A percentile compares a stretch with the other conserved stretches of the same genome.
Evolutionary conservation across 176 grass and related monocot genomes (phyloP).

Genomic region (Tuctoria greenei): DNA sequence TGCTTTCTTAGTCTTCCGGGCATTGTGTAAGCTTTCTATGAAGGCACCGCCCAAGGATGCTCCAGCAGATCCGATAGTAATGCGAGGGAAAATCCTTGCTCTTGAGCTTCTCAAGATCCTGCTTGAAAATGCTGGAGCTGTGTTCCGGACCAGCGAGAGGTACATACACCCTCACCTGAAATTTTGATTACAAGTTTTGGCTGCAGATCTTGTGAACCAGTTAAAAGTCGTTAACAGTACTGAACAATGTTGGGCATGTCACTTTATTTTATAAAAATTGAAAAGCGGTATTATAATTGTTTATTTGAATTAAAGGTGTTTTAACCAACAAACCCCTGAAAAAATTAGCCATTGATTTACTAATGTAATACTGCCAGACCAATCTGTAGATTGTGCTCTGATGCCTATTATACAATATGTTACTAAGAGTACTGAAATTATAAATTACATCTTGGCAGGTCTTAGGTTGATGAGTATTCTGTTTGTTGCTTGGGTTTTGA

Average conservation of each 20-base stretch:
- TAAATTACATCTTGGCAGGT: background rate
- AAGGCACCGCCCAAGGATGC: constrained; percentile 94
- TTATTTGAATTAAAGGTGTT: background rate
- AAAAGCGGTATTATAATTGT: too few species aligned
- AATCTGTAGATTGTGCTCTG: constrained; percentile 1
- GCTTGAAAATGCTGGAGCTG: constrained; percentile 98
- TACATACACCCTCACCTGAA: constrained; percentile 38
- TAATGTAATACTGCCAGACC: background rate
- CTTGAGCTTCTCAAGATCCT: constrained; percentile 96
- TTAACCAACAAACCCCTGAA: background rate
- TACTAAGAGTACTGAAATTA: constrained; percentile 14
- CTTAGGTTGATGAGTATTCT: constrained; percentile 3
- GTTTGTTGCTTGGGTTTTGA: background rate
- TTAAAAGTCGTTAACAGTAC: background rate
- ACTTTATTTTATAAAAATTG: constrained; percentile 14
- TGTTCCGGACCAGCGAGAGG: constrained; percentile 98
- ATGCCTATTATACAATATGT: background rate
- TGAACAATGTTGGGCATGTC: background rate
- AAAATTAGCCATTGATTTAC: constrained; percentile 11
- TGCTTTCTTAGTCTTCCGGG: constrained; percentile 93
- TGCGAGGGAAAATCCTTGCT: constrained; percentile 96
- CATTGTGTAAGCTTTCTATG: constrained; percentile 98
- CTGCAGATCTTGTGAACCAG: constrained; percentile 4
- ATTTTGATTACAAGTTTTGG: background rate
- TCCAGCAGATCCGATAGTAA: constrained; percentile 68